These are phyloP conservation scores for Daedalea quercina DNA, from an alignment of 768 basidiomycete species.

Conservation along the genomic window DNA sequence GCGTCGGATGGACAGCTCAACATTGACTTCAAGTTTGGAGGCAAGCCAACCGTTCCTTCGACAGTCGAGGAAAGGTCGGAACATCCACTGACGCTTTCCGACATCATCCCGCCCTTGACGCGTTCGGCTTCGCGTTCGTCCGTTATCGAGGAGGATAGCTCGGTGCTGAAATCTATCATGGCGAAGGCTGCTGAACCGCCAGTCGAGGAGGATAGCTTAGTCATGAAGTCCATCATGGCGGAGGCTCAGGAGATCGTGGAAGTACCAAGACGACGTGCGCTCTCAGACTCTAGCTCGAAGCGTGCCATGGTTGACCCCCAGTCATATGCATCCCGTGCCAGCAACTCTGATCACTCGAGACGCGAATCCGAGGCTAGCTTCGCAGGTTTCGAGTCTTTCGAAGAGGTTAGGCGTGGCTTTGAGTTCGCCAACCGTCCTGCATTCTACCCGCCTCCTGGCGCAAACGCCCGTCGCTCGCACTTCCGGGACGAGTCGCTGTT, in stretches of 20 bases:
- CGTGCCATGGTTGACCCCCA: slow-evolving; percentile 19
- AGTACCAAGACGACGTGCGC: slow-evolving; percentile 26
- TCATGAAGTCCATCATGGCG: slow-evolving; percentile 22
- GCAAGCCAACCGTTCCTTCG: slow-evolving; percentile 24
- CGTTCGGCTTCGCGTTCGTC: slow-evolving; percentile 44
- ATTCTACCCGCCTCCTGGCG: slow-evolving; percentile 54
- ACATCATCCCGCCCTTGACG: slow-evolving; percentile 66
- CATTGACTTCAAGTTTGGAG: slow-evolving; percentile 71
- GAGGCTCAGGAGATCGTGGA: slow-evolving; percentile 13
- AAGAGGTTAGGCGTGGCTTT: slow-evolving; percentile 73
- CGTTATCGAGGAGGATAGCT: slow-evolving; percentile 24
- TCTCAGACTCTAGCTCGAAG: slow-evolving; percentile 41
- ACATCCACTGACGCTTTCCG: slow-evolving; percentile 53
- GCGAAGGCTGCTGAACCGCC: slow-evolving; percentile 13
- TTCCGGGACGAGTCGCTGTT: slow-evolving; percentile 51
- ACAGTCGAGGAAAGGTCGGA: slow-evolving; percentile 9
- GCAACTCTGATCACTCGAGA: slow-evolving; percentile 27
- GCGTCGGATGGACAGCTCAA: slow-evolving; percentile 65
- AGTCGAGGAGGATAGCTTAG: slow-evolving; percentile 24
- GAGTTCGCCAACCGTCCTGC: slow-evolving; percentile 62
- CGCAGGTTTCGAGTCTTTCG: slow-evolving; percentile 66
- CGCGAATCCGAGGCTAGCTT: slow-evolving; percentile 55
- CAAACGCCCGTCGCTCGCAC: slow-evolving; percentile 32
- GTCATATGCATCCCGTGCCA: slow-evolving; percentile 30
- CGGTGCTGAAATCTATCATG: slow-evolving; percentile 22